Percentiles rank a stretch among this genome's conserved stretches.
These are phyloP conservation scores for Alternaria triticina DNA, from an alignment of 2,329 filamentous ascomycete species.

Conservation along the genomic window DNA sequence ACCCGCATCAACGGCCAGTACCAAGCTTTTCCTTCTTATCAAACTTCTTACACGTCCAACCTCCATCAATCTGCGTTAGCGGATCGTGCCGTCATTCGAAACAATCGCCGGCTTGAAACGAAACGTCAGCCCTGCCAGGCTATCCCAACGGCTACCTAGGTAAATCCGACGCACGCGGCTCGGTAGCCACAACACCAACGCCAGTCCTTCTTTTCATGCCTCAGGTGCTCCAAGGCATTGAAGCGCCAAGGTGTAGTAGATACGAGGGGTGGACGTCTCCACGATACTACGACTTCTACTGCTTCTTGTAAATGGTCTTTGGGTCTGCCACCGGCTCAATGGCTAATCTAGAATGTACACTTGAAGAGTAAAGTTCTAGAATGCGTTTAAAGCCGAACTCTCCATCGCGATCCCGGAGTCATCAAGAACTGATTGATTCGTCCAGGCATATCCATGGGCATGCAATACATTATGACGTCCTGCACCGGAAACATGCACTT, in stretches of 20 bases:
- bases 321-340: neutral
- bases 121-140: constrained; percentile 13
- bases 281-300: neutral
- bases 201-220: neutral
- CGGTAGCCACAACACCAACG: neutral
- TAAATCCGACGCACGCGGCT: neutral
- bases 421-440: neutral
- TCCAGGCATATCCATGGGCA: neutral
- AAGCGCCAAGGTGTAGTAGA: neutral
- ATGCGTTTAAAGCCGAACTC: neutral
- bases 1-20: constrained; percentile 17
- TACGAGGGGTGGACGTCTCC: neutral
- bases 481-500: neutral
- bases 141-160: constrained; percentile 3
- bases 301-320: neutral
- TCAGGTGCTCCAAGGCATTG: neutral
- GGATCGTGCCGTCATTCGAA: constrained; percentile 23
- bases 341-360: neutral
- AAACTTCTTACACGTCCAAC: constrained; percentile 13
- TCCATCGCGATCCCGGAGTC: neutral
- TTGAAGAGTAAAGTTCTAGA: neutral
- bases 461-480: neutral
- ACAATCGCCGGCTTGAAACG: constrained; percentile 23
- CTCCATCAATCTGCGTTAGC: constrained; percentile 15
- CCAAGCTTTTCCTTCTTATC: constrained; percentile 27